These are phyloP conservation scores for Lolium rigidum DNA, from an alignment of 176 grass and related monocot genomes.

Conservation along the genomic window DNA sequence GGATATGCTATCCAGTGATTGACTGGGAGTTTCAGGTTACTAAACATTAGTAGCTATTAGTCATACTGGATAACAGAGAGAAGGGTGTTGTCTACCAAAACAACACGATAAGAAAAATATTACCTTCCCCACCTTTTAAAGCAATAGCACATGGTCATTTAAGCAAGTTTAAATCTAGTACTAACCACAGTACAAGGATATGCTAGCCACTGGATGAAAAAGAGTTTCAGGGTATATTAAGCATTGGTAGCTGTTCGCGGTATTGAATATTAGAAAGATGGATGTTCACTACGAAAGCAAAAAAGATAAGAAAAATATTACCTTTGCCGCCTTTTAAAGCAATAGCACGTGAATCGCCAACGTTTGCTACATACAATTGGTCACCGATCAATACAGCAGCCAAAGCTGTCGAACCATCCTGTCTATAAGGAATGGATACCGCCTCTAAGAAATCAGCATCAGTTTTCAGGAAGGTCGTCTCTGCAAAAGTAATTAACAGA, in stretches of 20 bases:
- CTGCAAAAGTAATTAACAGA: conserved; percentile 46
- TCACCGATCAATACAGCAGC: conserved; percentile 70
- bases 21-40: background rate
- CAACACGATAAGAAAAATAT: background rate
- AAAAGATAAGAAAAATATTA: conserved; percentile 23
- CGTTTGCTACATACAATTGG: conserved; percentile 85
- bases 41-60: background rate
- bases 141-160: conserved; percentile 58
- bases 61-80: background rate
- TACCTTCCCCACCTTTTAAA: conserved; percentile 74
- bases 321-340: conserved; percentile 73
- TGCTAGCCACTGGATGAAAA: background rate
- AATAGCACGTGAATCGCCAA: conserved; percentile 90
- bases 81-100: conserved; percentile 6
- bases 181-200: background rate
- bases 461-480: conserved; percentile 66
- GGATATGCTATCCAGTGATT: background rate
- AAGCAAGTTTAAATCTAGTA: background rate
- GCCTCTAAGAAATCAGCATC: conserved; percentile 77
- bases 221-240: background rate
- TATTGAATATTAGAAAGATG: background rate
- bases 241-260: background rate
- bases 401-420: conserved; percentile 94
- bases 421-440: conserved; percentile 60
- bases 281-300: conserved; percentile 11